Evolutionary conservation across 306 rosid genomes (phyloP), one percentile per base, ranked within the genome.

Genomic region (Neltuma alba): DNA sequence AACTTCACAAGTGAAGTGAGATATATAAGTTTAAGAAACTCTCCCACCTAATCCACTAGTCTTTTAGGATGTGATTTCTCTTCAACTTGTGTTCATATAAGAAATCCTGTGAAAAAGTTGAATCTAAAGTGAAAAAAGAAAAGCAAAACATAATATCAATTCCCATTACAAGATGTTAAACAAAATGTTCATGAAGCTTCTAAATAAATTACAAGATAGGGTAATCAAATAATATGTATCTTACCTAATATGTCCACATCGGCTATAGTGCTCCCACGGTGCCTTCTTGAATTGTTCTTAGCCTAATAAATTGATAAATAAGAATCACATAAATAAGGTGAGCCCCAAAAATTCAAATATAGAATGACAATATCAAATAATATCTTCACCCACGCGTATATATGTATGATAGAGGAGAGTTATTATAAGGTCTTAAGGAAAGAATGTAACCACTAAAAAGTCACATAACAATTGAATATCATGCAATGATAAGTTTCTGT

Each of bases 201-300:
- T 44, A 23, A 75, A 55, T 10, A 6, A 63, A n/a, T 34, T 48
- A 37, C 6, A 55, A 55, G 10, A 25, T 4, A 23, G 25, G 2
- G 44, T 0, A 44, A 44, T 70, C 45, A 0, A 74, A 27, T 12
- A 70, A 9, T 7, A 44, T n/a, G 62, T 73, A n/a, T 80, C 2
- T 33, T 52, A 91, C 97, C 96, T 75, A 48, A 70, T 78, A 62
- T 71, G 15, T 86, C 91, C 40, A 89, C 80, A 72, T 86, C 92
- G 76, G 86, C 90, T 7, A 81, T 28, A 65, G 31, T 55, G 74
- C 88, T 85, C 50, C 82, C 36, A 27, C 79, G 84, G 73, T 34
- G 81, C 67, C 96, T 87, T 83, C 91, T 88, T 48, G 93, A 75
- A 70, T 86, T 91, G 83, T 38, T 85, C 82, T 60, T 88, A 48